Base-by-base conservation (phyloP, 257 asterid genomes). In the Scutellaria minor region DNA sequence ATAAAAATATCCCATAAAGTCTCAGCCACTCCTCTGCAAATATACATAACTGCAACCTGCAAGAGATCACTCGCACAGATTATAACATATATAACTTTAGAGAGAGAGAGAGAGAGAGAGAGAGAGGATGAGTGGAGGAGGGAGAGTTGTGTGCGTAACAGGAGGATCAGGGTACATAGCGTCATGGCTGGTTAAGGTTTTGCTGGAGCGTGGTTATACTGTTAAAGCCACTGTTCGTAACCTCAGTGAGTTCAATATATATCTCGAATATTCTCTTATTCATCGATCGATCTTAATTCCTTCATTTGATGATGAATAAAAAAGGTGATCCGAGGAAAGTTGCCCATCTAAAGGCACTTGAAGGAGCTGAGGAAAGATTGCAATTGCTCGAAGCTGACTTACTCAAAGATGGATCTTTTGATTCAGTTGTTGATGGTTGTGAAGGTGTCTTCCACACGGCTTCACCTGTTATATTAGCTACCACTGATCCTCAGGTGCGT, bases 361-460 rank as follows among this genome's bases (percentile, higher is more conserved):
- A 58, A 15, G 91, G 91, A 37, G 88, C 90, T 6, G 66, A 73
- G 37, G 88, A 86, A 62, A 83, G 86, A 44, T 78, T 86, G 64
- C 76, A 75, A 4, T 67, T 86, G 76, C 52, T 79, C 14, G 75
- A 75, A 77, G 89, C 89, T 18, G 72, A 77, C 54, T 76, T 84
- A 10, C 42, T 79, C 10, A 81, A 82, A 73, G 80, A 84, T 31
- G 83, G 85, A 27, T 77, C 85, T 1, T 85, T 80, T 40, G 87
- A 84, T 50, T 62, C 86, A 20, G 78, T 66, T 0, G 76, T 86
- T 69, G 83, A 84, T 47, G 91, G 89, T 45, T 84, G 89, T 78
- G 84, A 80, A 15, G 84, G 81, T n/a, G 91, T 84, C 67, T 86
- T 86, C 31, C 91, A 86, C 45, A 86, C 88, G 18, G 91, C 91